These are phyloP conservation scores for Pisolithus microcarpus DNA, from an alignment of 768 basidiomycete species.

Conservation along the genomic window DNA sequence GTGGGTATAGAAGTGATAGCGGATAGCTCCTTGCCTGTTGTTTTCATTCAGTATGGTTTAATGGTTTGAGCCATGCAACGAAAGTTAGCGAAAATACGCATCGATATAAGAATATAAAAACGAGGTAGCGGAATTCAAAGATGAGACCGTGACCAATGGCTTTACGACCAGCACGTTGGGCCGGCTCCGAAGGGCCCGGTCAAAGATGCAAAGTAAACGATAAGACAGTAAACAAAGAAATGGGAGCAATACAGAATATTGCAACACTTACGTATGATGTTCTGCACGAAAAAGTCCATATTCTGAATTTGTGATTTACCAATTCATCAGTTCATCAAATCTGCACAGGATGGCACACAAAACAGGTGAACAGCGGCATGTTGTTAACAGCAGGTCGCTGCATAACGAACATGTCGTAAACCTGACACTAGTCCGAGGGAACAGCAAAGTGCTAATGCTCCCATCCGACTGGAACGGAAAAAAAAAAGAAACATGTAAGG, in stretches of 20 bases:
- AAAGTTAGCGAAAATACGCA: neutral
- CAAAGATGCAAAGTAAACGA: neutral
- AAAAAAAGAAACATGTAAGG: neutral
- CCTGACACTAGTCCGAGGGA: conserved; percentile 1
- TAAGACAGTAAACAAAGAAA: neutral
- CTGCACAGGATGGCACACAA: neutral
- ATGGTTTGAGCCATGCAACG: no score
- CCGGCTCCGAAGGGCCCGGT: neutral
- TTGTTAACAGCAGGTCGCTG: neutral
- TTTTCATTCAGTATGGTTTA: neutral
- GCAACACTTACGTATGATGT: conserved; percentile 49
- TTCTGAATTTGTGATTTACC: conserved; percentile 31
- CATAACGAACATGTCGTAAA: neutral
- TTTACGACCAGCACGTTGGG: neutral
- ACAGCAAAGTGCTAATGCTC: neutral
- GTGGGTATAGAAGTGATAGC: conserved; percentile 55
- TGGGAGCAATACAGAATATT: no score
- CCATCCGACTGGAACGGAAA: neutral
- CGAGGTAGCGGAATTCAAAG: neutral
- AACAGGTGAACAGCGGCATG: neutral
- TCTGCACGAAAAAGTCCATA: conserved; percentile 64
- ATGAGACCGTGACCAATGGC: neutral
- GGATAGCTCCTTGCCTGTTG: conserved; percentile 48
- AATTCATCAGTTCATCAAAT: neutral
- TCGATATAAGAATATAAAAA: neutral